These are phyloP conservation scores for Asclepias syriaca DNA, from an alignment of 257 asterid species.

Conservation along the genomic window DNA sequence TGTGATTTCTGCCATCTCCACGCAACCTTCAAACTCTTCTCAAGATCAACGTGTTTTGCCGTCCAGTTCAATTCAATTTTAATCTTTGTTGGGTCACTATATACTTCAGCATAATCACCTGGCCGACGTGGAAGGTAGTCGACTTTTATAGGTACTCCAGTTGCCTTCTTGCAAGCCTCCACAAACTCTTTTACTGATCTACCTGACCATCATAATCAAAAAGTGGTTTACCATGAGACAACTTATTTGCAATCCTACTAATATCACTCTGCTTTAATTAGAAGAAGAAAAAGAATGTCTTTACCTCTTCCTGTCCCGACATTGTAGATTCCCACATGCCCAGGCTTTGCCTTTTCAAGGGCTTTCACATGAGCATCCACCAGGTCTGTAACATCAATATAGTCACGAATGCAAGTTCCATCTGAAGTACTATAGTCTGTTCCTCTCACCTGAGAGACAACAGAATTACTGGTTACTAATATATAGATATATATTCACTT, in stretches of 20 bases:
- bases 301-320: slow-evolving; percentile 90
- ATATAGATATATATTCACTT: background rate
- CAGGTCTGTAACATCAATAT: slow-evolving; percentile 82
- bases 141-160: slow-evolving; percentile 72
- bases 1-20: slow-evolving; percentile 99
- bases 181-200: slow-evolving; percentile 94
- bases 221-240: background rate
- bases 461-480: background rate
- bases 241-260: background rate
- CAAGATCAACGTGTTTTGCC: slow-evolving; percentile 60
- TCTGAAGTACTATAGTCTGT: slow-evolving; percentile 75
- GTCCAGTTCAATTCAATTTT: slow-evolving; percentile 79
- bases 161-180: slow-evolving; percentile 89
- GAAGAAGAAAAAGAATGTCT: background rate
- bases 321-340: slow-evolving; percentile 71
- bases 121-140: slow-evolving; percentile 85
- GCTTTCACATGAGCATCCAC: slow-evolving; percentile 96
- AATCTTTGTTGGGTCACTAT: slow-evolving; percentile 75
- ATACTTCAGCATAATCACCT: slow-evolving; percentile 95
- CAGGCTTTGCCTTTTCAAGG: slow-evolving; percentile 64
- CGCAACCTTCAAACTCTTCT: slow-evolving; percentile 63
- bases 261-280: background rate
- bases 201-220: slow-evolving; percentile 35
- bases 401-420: slow-evolving; percentile 85
- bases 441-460: slow-evolving; percentile 66